Percentiles rank a stretch among this genome's conserved stretches.
Evolutionary conservation across 805 yeast genomes (phyloP).

Genomic region (Barnettozyma pratensis): DNA sequence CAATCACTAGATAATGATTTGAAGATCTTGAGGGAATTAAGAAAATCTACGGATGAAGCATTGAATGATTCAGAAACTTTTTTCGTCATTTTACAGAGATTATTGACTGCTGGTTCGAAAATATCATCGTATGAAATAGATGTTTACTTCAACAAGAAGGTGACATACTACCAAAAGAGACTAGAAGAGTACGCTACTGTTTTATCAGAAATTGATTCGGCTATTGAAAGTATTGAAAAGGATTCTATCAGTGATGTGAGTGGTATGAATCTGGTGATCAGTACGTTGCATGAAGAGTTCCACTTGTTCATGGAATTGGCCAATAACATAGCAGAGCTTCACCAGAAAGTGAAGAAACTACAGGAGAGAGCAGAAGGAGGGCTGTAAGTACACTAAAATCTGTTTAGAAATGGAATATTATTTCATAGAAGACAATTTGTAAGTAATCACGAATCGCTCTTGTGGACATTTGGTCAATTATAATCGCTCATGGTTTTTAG

Average conservation of each 20-base stretch:
- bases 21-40: slow-evolving; percentile 40
- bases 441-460: no score
- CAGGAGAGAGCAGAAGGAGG: slow-evolving; percentile 18
- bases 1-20: slow-evolving; percentile 53
- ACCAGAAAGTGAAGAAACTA: slow-evolving; percentile 40
- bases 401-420: not conserved
- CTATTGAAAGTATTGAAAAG: slow-evolving; percentile 56
- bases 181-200: slow-evolving; percentile 46
- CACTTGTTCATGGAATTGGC: slow-evolving; percentile 69
- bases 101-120: slow-evolving; percentile 48
- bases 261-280: slow-evolving; percentile 47
- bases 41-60: slow-evolving; percentile 36
- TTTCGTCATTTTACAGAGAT: slow-evolving; percentile 48
- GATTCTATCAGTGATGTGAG: slow-evolving; percentile 38
- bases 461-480: no score
- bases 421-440: not conserved
- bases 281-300: slow-evolving; percentile 64
- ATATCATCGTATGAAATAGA: slow-evolving; percentile 52
- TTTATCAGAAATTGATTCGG: slow-evolving; percentile 49
- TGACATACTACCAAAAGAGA: slow-evolving; percentile 33
- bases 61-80: slow-evolving; percentile 45
- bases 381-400: not conserved
- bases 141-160: slow-evolving; percentile 45
- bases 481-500: no score
- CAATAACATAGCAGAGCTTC: slow-evolving; percentile 67